These are phyloP conservation scores for Chimonanthus praecox DNA, from an alignment of 164 flowering plant genomes.

Conservation along the genomic window DNA sequence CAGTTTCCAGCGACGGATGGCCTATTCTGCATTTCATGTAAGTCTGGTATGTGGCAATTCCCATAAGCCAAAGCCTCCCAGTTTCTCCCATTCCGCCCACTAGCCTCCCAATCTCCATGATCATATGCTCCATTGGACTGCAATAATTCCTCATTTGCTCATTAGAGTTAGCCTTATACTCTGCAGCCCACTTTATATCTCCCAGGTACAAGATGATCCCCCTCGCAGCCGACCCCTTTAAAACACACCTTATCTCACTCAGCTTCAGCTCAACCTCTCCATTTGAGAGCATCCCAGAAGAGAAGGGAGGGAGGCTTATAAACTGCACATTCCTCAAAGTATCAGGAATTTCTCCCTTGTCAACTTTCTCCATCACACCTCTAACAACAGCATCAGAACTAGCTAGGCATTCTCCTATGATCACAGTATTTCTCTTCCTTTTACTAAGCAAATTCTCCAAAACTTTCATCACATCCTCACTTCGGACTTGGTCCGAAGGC, in stretches of 20 bases:
- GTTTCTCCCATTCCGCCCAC: slow-evolving; percentile 38
- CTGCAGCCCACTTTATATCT: slow-evolving; percentile 78
- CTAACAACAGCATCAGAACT: slow-evolving; percentile 52
- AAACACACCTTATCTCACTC: slow-evolving; percentile 49
- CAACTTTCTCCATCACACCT: slow-evolving; percentile 56
- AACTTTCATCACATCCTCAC: slow-evolving; percentile 52
- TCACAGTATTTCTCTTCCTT: slow-evolving; percentile 45
- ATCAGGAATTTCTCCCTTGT: slow-evolving; percentile 55
- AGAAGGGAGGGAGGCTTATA: slow-evolving; percentile 41
- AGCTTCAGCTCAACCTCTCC: slow-evolving; percentile 64
- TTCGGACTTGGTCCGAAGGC: slow-evolving; percentile 13
- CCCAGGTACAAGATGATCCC: slow-evolving; percentile 75
- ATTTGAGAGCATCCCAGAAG: slow-evolving; percentile 38
- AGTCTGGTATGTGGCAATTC: slow-evolving; percentile 68
- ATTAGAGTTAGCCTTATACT: slow-evolving; percentile 32
- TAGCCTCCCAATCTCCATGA: slow-evolving; percentile 72
- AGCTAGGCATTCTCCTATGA: slow-evolving; percentile 61
- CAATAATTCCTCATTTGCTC: slow-evolving; percentile 38
- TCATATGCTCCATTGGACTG: slow-evolving; percentile 65
- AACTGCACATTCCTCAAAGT: slow-evolving; percentile 48
- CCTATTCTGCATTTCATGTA: slow-evolving; percentile 68
- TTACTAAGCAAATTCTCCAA: slow-evolving; percentile 48
- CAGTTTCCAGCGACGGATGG: slow-evolving; percentile 61
- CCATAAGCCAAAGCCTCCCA: slow-evolving; percentile 72
- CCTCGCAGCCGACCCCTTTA: slow-evolving; percentile 35